These are phyloP conservation scores for Phaeoacremonium minimum DNA, from an alignment of 2,329 filamentous ascomycete genomes.

Conservation along the genomic window DNA sequence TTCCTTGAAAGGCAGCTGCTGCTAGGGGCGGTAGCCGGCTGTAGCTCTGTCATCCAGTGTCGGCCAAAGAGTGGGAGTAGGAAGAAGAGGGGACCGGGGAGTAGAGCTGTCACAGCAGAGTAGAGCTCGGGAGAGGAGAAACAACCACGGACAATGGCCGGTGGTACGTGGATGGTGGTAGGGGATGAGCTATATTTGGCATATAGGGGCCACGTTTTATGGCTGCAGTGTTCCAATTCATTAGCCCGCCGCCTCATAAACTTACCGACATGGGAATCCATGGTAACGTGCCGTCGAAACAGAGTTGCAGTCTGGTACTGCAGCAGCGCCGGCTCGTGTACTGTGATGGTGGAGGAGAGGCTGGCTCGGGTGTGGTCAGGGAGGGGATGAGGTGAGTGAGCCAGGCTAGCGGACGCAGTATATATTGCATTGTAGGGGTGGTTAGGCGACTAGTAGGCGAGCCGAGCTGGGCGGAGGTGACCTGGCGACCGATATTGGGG, in stretches of 20 bases:
- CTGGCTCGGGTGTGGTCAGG: slow-evolving; percentile 1
- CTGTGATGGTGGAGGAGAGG: slow-evolving; percentile 3
- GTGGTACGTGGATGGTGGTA: slow-evolving; percentile 1
- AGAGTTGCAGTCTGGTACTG: slow-evolving; percentile 20
- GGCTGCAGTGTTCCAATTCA: slow-evolving; percentile 22
- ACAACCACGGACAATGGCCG: neutral
- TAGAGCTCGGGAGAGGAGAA: too few relatives aligned
- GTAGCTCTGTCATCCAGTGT: neutral
- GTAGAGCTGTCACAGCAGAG: too few relatives aligned
- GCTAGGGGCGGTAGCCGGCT: slow-evolving; percentile 1
- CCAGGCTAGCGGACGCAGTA: slow-evolving; percentile 8
- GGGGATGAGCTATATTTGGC: slow-evolving; percentile 22
- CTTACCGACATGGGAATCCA: slow-evolving; percentile 23
- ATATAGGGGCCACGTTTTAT: slow-evolving; percentile 22
- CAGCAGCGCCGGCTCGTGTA: slow-evolving; percentile 5
- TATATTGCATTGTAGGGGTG: slow-evolving; percentile 7
- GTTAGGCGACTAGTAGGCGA: slow-evolving; percentile 7
- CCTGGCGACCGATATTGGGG: neutral
- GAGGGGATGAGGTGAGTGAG: slow-evolving; percentile 5
- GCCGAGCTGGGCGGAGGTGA: neutral
- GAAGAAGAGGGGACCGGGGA: too few relatives aligned
- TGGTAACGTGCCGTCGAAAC: slow-evolving; percentile 22
- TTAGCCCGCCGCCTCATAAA: slow-evolving; percentile 14
- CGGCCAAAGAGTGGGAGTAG: neutral
- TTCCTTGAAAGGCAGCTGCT: neutral